Evolutionary conservation across 2,329 filamentous ascomycete species (phyloP).

Genomic region (Scytalidium lignicola): DNA sequence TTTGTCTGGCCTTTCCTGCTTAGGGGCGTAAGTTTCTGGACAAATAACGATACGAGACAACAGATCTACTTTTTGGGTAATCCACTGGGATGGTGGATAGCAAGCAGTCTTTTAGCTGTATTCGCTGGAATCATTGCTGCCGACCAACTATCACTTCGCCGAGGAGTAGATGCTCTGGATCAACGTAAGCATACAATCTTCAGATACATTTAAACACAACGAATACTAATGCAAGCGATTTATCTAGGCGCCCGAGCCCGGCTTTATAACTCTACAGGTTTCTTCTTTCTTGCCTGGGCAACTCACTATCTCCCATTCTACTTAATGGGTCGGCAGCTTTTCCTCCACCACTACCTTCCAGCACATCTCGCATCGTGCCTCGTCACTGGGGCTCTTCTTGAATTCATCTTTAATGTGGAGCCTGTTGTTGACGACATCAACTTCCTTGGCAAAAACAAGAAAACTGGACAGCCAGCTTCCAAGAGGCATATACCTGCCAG

Average conservation of each 20-base stretch:
- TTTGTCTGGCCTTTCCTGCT: constrained; percentile 98
- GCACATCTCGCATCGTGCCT: constrained; percentile 87
- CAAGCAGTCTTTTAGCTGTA: constrained; percentile 85
- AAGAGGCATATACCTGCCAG: constrained; percentile 68
- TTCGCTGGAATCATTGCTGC: constrained; percentile 88
- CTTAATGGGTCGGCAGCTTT: constrained; percentile 96
- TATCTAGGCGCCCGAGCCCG: constrained; percentile 75
- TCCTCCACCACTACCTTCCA: constrained; percentile 95
- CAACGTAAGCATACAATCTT: constrained; percentile 65
- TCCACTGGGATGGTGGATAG: constrained; percentile 95
- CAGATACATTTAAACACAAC: not conserved
- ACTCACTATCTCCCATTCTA: constrained; percentile 97
- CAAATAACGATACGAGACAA: constrained; percentile 86
- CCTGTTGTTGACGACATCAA: constrained; percentile 53
- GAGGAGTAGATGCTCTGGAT: constrained; percentile 89
- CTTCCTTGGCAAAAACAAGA: constrained; percentile 40
- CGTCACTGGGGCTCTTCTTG: constrained; percentile 84
- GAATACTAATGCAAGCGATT: constrained; percentile 23
- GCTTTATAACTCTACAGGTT: constrained; percentile 96
- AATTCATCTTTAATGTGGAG: constrained; percentile 94
- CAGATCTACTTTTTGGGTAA: constrained; percentile 99
- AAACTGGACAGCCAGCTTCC: constrained; percentile 39
- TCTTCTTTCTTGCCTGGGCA: constrained; percentile 98
- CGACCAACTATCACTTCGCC: constrained; percentile 87
- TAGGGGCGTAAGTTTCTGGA: constrained; percentile 98